phyloP scores from a whole-genome alignment of 2,329 filamentous ascomycete species.

The Fusarium sp. region DNA sequence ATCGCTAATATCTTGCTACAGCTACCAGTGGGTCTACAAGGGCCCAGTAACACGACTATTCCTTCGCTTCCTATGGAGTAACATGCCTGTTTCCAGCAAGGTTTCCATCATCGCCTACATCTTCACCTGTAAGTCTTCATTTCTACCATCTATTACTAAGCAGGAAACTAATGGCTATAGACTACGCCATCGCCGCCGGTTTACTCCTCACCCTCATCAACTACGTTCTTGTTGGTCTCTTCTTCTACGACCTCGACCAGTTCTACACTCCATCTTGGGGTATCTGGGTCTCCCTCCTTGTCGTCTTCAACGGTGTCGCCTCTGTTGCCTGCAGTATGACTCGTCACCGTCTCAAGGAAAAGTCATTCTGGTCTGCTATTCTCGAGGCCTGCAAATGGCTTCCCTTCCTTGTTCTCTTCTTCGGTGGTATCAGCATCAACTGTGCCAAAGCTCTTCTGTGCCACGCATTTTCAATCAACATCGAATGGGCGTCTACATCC shows the following conservation, averaged over 20 bases:
- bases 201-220: conserved; percentile 75
- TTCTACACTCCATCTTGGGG: conserved; percentile 76
- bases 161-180: conserved; percentile 18
- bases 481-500: conserved; percentile 49
- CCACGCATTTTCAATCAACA: conserved; percentile 47
- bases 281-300: conserved; percentile 64
- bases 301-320: conserved; percentile 45
- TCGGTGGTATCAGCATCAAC: conserved; percentile 49
- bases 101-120: conserved; percentile 78
- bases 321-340: conserved; percentile 45
- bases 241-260: conserved; percentile 73
- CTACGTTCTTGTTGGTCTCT: conserved; percentile 81
- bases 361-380: conserved; percentile 46
- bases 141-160: too few species aligned
- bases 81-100: conserved; percentile 73
- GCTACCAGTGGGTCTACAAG: conserved; percentile 66
- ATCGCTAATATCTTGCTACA: conserved; percentile 8
- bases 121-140: conserved; percentile 69
- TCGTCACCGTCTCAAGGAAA: conserved; percentile 46
- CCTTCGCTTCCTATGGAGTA: conserved; percentile 45
- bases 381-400: conserved; percentile 47
- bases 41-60: conserved; percentile 73
- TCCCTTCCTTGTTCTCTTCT: conserved; percentile 49
- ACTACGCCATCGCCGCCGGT: conserved; percentile 76
- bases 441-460: conserved; percentile 47